Conservation (phyloP, 1,139 yeast species). For the Kazachstania sp. region DNA sequence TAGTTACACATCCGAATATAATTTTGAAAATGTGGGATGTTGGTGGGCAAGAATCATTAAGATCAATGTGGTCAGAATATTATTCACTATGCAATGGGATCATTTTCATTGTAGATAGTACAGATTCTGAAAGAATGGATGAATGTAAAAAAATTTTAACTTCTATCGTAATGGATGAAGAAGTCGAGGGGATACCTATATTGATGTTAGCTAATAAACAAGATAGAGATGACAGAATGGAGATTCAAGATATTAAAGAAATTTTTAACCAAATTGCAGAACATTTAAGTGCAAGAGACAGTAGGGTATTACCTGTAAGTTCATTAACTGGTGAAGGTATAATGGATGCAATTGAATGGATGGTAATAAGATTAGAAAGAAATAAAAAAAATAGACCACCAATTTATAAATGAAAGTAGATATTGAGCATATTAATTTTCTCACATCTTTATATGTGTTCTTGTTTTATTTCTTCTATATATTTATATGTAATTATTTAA, state of each 20-base stretch:
- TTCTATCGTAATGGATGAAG: constrained; percentile 40
- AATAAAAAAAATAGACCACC: constrained; percentile 75
- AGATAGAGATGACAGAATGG: constrained; percentile 79
- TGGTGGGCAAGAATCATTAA: constrained; percentile 81
- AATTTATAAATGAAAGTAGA: constrained; percentile 15
- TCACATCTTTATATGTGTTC: too few relatives aligned
- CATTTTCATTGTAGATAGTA: constrained; percentile 84
- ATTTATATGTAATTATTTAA: too few relatives aligned
- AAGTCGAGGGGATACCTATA: constrained; percentile 71
- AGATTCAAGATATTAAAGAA: constrained; percentile 69
- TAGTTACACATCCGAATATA: constrained; percentile 41
- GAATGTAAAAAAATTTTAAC: constrained; percentile 57
- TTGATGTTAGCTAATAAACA: constrained; percentile 94
- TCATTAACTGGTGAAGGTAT: constrained; percentile 85
- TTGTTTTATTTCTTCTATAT: too few relatives aligned
- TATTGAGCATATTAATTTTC: too few relatives aligned
- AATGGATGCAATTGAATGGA: constrained; percentile 82
- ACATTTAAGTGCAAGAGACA: constrained; percentile 81
- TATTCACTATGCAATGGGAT: constrained; percentile 83
- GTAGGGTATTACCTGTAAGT: constrained; percentile 80
- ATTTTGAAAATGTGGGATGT: constrained; percentile 87
- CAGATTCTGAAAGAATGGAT: constrained; percentile 72
- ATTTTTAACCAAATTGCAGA: constrained; percentile 71
- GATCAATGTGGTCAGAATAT: constrained; percentile 83
- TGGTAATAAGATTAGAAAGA: constrained; percentile 63